Evolutionary conservation across 352 stramenopile genomes (phyloP).

Genomic region (Salisapilia sapeloensis): DNA sequence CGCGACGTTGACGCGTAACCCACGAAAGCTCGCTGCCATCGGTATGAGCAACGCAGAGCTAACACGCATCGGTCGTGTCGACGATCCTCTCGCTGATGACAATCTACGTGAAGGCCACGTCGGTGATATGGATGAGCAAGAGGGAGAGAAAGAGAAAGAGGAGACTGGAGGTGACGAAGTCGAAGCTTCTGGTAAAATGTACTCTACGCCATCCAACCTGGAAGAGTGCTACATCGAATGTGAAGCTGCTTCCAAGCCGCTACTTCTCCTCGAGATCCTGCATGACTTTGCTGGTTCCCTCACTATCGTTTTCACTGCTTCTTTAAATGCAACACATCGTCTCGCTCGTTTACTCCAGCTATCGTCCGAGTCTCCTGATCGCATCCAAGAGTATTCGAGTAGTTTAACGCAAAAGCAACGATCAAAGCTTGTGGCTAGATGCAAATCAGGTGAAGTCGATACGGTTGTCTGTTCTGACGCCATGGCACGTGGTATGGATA

Average conservation of each 20-base stretch:
- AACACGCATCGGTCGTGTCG: constrained; percentile 67
- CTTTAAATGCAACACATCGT: constrained; percentile 92
- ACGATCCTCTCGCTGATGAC: constrained; percentile 29
- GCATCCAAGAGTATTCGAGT: constrained; percentile 69
- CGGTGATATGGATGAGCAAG: constrained; percentile 10
- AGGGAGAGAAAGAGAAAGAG: constrained; percentile 4
- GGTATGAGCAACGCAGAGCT: constrained; percentile 90
- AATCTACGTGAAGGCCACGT: constrained; percentile 38
- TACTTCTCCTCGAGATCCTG: constrained; percentile 89
- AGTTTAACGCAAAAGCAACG: constrained; percentile 67
- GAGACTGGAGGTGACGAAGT: constrained; percentile 6
- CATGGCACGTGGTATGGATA: constrained; percentile 89
- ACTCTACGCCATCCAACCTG: constrained; percentile 59
- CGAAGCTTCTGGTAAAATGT: constrained; percentile 43
- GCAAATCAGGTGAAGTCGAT: constrained; percentile 39
- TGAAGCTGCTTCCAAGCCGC: constrained; percentile 87
- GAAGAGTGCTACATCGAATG: constrained; percentile 87
- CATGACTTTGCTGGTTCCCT: constrained; percentile 54
- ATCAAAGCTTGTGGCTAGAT: constrained; percentile 56
- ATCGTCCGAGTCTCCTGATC: constrained; percentile 26
- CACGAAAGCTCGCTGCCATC: constrained; percentile 89
- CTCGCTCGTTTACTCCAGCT: constrained; percentile 90
- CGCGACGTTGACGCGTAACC: constrained; percentile 95
- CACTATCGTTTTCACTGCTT: constrained; percentile 93
- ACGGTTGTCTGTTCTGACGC: constrained; percentile 85